Base-by-base conservation (phyloP, 2,329 filamentous ascomycete species). In the Ophioceras dolichostomum region DNA sequence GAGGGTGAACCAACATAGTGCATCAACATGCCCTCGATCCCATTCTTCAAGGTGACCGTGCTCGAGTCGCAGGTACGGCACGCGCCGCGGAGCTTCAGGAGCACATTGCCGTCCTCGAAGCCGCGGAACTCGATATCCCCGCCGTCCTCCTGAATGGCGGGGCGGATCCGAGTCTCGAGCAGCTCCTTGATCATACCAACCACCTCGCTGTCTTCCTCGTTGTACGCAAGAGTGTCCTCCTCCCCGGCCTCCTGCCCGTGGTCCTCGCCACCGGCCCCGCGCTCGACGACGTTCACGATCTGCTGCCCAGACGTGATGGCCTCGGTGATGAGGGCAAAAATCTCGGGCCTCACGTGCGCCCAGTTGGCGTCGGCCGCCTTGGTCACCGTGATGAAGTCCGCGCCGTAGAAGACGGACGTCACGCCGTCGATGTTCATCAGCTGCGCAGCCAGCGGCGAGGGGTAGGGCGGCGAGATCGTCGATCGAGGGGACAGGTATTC, bases 141-240 rank as follows among this genome's bases (percentile, higher is more conserved):
- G 34, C 91, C 91, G 49, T 98, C 91, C 57, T 96, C 91, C 58
- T 96, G 91, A 44, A 98, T 98, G 1, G 89, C 84, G 1, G 91
- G 91, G 31, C 91, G 73, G 52, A 98, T 94, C 43, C 91, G 73
- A 19, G 91, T 98, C 61, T 98, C 91, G 26, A 98, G 68, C 22
- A 98, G 66, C 62, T 98, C 91, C 65, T 96, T 94, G 62, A 98
- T 96, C 91, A 96, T 96, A 41, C 86, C 83, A 8, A 98, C 82
- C 10, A 95, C 85, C 61, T 98, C 91, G 47, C 79, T 81, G 56
- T 98, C 91, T 44, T 93, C 80, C 54, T 94, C 87, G 49, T 89
- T 79, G 57, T 89, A 94, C 17, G 75, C 75, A 36, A 94, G 65
- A 42, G 76, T 83, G 50, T 94, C 86, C 43, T 74, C 65, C 51